Base-by-base conservation (phyloP, 2,329 filamentous ascomycete genomes). In the Nigrospora sphaerica region DNA sequence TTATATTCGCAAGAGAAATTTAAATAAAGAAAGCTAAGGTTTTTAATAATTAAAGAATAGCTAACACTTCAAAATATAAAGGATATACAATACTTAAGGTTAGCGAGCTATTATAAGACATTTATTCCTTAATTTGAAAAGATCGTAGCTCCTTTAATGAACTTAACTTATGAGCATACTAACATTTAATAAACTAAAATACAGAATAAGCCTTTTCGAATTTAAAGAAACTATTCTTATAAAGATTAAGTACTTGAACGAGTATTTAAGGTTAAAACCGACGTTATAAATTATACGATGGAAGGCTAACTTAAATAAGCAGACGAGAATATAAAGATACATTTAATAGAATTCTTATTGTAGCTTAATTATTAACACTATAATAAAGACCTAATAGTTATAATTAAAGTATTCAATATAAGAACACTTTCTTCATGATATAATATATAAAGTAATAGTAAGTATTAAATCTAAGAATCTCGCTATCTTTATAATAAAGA, bases 311-410 rank as follows among this genome's bases (percentile, higher is more conserved):
- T 51, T 7, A 39, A 32, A 4, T 45, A 49, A 39, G n/a, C 33
- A 17, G 17, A 42, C 7, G 6, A 47, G 4, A 42, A 50, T n/a
- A 42, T 42, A 6, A 49, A 48, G 18, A 23, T 49, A 34, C 23
- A 49, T 13, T 41, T 42, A n/a, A 33, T 57, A 28, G 45, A 38
- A 14, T 57, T 51, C 42, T 48, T 51, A n/a, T 55, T 39, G 11
- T 39, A 55, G 39, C 43, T 47, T 36, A 66, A 65, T 46, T 67
- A 66, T 44, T 37, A 62, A n/a, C 63, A 63, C 11, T 54, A 66
- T 42, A 47, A 67, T 44, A 64, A 66, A 44, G 61, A 66, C 51
- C 52, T 68, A 1, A 44, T 67, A 12, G 59, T 58, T 6, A 62
- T 68, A 36, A 47, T 67, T 28, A 19, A 44, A 32, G 31, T 41